These are phyloP conservation scores for Xylaria sp. DNA, from an alignment of 2,329 filamentous ascomycete species.

Conservation along the genomic window DNA sequence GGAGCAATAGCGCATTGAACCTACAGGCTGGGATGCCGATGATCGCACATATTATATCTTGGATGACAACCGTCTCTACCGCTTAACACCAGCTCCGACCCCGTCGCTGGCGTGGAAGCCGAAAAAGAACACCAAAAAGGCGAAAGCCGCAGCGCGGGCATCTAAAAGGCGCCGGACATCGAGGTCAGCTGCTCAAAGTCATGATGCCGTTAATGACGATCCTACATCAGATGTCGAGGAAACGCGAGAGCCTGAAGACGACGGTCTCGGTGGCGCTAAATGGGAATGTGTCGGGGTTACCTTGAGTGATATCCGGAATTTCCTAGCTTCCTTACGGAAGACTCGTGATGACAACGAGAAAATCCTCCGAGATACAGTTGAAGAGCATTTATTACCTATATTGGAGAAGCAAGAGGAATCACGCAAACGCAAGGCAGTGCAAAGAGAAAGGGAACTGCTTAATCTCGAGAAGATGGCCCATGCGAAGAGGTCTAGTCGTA, in stretches of 20 bases:
- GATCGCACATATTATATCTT: conserved; percentile 89
- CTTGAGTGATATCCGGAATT: conserved; percentile 74
- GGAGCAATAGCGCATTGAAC: conserved; percentile 69
- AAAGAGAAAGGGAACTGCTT: conserved; percentile 78
- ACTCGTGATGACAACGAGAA: conserved; percentile 87
- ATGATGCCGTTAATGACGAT: conserved; percentile 46
- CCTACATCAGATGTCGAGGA: conserved; percentile 39
- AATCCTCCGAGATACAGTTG: conserved; percentile 71
- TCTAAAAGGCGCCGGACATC: conserved; percentile 74
- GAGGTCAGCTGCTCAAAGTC: conserved; percentile 47
- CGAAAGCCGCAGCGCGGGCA: conserved; percentile 66
- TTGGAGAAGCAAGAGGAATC: conserved; percentile 80
- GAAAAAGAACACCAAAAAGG: conserved; percentile 68
- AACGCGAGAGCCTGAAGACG: conserved; percentile 51
- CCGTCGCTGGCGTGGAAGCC: conserved; percentile 63
- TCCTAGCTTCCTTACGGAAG: conserved; percentile 74
- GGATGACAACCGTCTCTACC: conserved; percentile 93
- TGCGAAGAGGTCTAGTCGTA: conserved; percentile 89
- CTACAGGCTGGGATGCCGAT: conserved; percentile 85
- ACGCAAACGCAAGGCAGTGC: conserved; percentile 70
- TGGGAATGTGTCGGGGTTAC: conserved; percentile 94
- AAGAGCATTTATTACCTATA: conserved; percentile 81
- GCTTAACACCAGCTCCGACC: conserved; percentile 75
- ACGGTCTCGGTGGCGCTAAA: conserved; percentile 74
- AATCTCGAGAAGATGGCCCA: conserved; percentile 87